Evolutionary conservation across 1,284 basidiomycete genomes (phyloP).

Genomic region (Tausonia pullulans): DNA sequence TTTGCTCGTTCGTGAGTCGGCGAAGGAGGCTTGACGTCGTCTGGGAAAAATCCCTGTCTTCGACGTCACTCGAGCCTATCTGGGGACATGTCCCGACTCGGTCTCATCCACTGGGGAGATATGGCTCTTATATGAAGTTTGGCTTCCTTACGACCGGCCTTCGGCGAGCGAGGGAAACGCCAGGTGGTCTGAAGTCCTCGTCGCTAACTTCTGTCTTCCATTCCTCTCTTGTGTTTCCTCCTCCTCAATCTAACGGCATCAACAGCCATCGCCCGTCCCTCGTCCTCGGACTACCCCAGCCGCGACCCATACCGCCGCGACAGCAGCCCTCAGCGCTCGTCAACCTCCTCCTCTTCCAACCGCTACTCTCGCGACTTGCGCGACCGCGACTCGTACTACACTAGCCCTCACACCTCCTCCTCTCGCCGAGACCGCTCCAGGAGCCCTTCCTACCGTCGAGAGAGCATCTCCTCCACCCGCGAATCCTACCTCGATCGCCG

Average conservation of each 20-base stretch:
- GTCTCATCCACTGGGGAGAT: too few relatives aligned
- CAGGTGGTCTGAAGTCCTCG: neutral
- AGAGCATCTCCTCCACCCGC: neutral
- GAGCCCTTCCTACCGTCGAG: neutral
- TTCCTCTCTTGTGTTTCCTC: neutral
- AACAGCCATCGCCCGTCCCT: neutral
- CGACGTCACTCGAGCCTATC: too few relatives aligned
- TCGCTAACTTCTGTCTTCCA: neutral
- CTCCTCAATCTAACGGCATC: neutral
- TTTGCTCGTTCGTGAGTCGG: too few relatives aligned
- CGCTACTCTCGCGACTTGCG: too few relatives aligned
- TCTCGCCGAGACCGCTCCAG: neutral
- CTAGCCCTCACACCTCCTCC: neutral
- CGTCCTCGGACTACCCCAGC: neutral
- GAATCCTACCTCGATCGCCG: slow-evolving; percentile 1
- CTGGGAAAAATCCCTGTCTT: too few relatives aligned
- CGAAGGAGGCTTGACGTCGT: too few relatives aligned
- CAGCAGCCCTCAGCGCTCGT: neutral
- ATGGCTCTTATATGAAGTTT: too few relatives aligned
- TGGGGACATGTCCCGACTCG: too few relatives aligned
- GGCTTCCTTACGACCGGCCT: neutral
- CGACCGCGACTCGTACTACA: too few relatives aligned
- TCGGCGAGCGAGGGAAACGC: neutral
- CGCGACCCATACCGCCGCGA: slow-evolving; percentile 4
- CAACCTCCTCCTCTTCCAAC: neutral